A percentile compares a stretch with the other conserved stretches of the same genome.
phyloP scores from a whole-genome alignment of 805 yeast species.

The Saturnispora kantuleensis region DNA sequence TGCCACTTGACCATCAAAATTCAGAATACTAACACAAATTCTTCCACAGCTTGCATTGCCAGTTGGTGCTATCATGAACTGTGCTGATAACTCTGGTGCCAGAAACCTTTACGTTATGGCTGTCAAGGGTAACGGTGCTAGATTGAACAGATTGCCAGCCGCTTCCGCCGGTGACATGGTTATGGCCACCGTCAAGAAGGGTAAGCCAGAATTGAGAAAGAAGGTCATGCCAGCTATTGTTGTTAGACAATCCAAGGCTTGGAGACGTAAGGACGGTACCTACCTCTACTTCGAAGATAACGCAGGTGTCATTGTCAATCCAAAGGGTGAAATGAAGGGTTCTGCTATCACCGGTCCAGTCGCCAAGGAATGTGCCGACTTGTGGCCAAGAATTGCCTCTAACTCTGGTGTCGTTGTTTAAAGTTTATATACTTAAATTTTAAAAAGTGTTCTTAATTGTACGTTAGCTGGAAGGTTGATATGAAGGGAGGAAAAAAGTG shows the following conservation, averaged over 20 bases:
- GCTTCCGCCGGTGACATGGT: conserved; percentile 99
- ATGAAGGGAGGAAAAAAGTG: no score
- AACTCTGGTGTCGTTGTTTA: conserved; percentile 99
- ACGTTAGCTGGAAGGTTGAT: no score
- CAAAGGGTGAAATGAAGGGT: conserved; percentile 99
- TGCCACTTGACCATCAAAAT: no score
- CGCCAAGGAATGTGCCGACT: conserved; percentile 99
- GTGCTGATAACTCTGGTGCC: conserved; percentile 99
- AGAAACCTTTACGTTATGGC: conserved; percentile 97
- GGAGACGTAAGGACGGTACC: conserved; percentile 99
- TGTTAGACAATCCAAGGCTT: conserved; percentile 97
- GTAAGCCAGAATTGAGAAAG: conserved; percentile 99
- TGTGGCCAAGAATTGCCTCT: conserved; percentile 99
- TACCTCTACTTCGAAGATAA: conserved; percentile 99
- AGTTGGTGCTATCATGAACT: conserved; percentile 98
- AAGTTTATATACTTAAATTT: conserved; percentile 19
- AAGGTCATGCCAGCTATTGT: conserved; percentile 99
- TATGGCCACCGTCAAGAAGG: conserved; percentile 99
- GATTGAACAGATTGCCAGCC: conserved; percentile 99
- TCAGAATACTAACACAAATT: conserved; percentile 12
- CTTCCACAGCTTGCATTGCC: conserved; percentile 87
- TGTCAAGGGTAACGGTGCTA: conserved; percentile 99
- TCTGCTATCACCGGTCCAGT: conserved; percentile 99
- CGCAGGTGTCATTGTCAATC: conserved; percentile 99
- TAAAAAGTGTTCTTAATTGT: background rate